A percentile compares a stretch with the other conserved stretches of the same genome.
phyloP scores from a whole-genome alignment of 805 yeast species.

The Wickerhamomyces bisporus region DNA sequence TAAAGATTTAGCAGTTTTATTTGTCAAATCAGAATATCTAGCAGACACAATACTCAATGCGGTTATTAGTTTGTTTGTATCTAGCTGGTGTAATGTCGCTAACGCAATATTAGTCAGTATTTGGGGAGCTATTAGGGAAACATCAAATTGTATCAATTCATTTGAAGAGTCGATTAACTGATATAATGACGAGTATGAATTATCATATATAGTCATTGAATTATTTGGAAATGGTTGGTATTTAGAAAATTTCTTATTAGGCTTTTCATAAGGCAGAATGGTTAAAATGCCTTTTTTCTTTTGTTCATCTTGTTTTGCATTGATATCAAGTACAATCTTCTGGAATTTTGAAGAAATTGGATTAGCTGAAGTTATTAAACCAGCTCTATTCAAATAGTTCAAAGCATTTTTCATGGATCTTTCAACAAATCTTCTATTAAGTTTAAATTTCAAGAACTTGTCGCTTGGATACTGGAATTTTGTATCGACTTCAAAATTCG shows the following conservation, averaged over 20 bases:
- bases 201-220: conserved; percentile 32
- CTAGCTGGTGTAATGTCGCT: conserved; percentile 56
- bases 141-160: conserved; percentile 63
- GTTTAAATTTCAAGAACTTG: conserved; percentile 38
- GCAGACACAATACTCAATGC: conserved; percentile 67
- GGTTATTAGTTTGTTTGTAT: conserved; percentile 46
- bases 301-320: conserved; percentile 22
- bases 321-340: conserved; percentile 18
- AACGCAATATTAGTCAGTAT: conserved; percentile 60
- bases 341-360: conserved; percentile 15
- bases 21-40: conserved; percentile 50
- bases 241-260: conserved; percentile 21
- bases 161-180: conserved; percentile 58
- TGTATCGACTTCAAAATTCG: conserved; percentile 55
- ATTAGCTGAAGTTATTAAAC: conserved; percentile 21
- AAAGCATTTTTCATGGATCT: conserved; percentile 45
- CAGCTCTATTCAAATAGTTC: conserved; percentile 34
- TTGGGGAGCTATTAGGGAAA: conserved; percentile 60
- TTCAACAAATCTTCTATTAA: conserved; percentile 59
- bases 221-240: conserved; percentile 27
- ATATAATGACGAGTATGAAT: conserved; percentile 59
- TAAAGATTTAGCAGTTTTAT: conserved; percentile 16
- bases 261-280: conserved; percentile 22
- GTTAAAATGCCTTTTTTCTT: conserved; percentile 23
- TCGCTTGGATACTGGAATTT: conserved; percentile 43